Evolutionary conservation across 352 stramenopile genomes (phyloP).

Genomic region (Discostella stelligera): DNA sequence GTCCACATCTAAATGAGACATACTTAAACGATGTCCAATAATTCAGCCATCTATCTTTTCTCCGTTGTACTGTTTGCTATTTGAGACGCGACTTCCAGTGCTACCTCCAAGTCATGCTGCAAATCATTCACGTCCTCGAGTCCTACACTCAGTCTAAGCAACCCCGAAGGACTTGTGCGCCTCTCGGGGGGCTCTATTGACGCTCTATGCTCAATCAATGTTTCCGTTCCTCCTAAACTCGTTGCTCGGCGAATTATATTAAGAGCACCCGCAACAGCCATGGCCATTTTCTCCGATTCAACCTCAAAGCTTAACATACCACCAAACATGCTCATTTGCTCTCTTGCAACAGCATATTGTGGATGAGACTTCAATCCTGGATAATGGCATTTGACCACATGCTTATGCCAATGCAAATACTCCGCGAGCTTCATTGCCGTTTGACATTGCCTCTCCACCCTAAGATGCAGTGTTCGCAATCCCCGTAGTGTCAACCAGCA

Average conservation of each 20-base stretch:
- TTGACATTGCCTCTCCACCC: slow-evolving; percentile 81
- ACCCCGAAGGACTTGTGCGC: slow-evolving; percentile 61
- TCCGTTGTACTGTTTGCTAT: slow-evolving; percentile 1
- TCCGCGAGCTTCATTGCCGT: slow-evolving; percentile 89
- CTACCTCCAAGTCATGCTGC: slow-evolving; percentile 71
- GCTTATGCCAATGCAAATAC: slow-evolving; percentile 83
- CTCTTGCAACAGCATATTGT: slow-evolving; percentile 78
- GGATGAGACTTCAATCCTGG: slow-evolving; percentile 86
- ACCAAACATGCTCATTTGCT: slow-evolving; percentile 78
- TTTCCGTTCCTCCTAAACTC: slow-evolving; percentile 84
- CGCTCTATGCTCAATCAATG: slow-evolving; percentile 82
- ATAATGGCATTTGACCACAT: slow-evolving; percentile 89
- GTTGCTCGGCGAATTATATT: slow-evolving; percentile 73
- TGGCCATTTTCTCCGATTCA: slow-evolving; percentile 60
- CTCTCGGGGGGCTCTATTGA: slow-evolving; percentile 78
- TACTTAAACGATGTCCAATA: background rate
- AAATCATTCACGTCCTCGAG: slow-evolving; percentile 81
- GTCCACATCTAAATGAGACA: background rate
- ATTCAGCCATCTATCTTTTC: background rate
- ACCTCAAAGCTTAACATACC: slow-evolving; percentile 83
- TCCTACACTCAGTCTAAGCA: slow-evolving; percentile 79
- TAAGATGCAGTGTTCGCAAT: slow-evolving; percentile 86
- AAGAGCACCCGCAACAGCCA: slow-evolving; percentile 69
- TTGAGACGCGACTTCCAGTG: slow-evolving; percentile 54
- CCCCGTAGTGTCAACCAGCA: slow-evolving; percentile 87